Evolutionary conservation across 2,329 filamentous ascomycete species (phyloP).

Genomic region (Colletotrichum lindemuthianum): DNA sequence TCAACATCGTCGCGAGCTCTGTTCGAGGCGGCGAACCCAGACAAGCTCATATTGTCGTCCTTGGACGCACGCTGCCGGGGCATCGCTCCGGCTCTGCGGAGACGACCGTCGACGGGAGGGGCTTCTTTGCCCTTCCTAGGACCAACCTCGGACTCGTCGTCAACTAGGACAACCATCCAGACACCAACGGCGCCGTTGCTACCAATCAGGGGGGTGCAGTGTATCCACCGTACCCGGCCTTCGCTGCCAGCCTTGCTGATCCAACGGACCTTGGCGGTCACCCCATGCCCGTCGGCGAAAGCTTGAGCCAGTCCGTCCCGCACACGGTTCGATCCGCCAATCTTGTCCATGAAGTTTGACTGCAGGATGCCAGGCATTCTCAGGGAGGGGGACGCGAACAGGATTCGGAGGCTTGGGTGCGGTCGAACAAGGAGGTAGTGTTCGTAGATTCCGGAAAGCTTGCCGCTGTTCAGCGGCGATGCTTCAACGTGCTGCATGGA

Average conservation of each 20-base stretch:
- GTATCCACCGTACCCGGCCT: constrained; percentile 77
- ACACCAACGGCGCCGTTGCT: constrained; percentile 75
- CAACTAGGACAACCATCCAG: constrained; percentile 81
- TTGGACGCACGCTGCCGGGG: constrained; percentile 18
- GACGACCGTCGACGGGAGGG: constrained; percentile 39
- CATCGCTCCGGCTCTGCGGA: constrained; percentile 20
- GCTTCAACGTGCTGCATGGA: constrained; percentile 34
- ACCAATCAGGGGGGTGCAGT: constrained; percentile 78
- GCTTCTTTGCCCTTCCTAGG: constrained; percentile 36
- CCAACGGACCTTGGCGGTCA: constrained; percentile 82
- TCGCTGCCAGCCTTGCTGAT: constrained; percentile 61
- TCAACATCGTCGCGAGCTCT: constrained; percentile 24
- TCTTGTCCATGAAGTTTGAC: constrained; percentile 63
- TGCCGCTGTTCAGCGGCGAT: constrained; percentile 40
- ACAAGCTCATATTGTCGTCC: constrained; percentile 37
- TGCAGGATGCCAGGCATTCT: constrained; percentile 75
- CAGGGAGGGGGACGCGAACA: constrained; percentile 75
- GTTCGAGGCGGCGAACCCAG: constrained; percentile 36
- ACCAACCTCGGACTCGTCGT: constrained; percentile 60
- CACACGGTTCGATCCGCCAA: constrained; percentile 60
- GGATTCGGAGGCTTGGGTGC: constrained; percentile 71
- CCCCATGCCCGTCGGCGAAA: constrained; percentile 73
- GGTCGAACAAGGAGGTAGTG: constrained; percentile 74
- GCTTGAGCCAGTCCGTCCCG: constrained; percentile 64
- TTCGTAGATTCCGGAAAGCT: constrained; percentile 57